These are phyloP conservation scores for Kodamaea hsintzibuensis DNA, from an alignment of 805 yeast species.

Conservation along the genomic window DNA sequence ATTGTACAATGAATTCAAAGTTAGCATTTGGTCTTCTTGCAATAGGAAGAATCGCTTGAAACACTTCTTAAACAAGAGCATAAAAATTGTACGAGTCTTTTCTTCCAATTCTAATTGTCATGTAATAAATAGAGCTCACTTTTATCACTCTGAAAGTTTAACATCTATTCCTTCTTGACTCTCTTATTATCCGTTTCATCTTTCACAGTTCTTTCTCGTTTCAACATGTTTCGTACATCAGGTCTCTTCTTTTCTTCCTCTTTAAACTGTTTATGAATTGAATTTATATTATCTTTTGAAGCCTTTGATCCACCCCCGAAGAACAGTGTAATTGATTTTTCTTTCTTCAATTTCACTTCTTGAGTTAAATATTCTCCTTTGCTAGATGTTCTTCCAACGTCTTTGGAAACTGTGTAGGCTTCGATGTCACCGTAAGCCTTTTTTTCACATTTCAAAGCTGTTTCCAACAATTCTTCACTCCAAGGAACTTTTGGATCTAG, in stretches of 20 bases:
- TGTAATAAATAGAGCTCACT: no score
- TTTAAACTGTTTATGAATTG: neutral
- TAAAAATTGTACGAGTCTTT: no score
- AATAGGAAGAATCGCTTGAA: no score
- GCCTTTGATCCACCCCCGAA: constrained; percentile 15
- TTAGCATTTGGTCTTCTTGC: no score
- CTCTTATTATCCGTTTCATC: constrained; percentile 1
- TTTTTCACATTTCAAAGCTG: constrained; percentile 36
- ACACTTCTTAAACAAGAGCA: no score
- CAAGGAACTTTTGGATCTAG: constrained; percentile 46
- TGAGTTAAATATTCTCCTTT: constrained; percentile 45
- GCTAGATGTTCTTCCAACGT: constrained; percentile 62
- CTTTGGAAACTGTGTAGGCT: constrained; percentile 56
- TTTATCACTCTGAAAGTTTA: no score
- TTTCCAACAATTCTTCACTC: constrained; percentile 38
- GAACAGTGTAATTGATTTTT: constrained; percentile 28
- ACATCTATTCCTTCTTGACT: neutral
- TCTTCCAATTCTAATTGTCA: no score
- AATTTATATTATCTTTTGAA: neutral
- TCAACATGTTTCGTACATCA: neutral
- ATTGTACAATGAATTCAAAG: no score
- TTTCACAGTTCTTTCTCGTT: neutral
- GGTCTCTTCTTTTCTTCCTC: neutral
- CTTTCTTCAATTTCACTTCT: constrained; percentile 21
- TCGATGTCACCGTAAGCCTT: constrained; percentile 42